phyloP scores from a whole-genome alignment of 371 early-diverging fungal genomes.

The Mucor ambiguus region DNA sequence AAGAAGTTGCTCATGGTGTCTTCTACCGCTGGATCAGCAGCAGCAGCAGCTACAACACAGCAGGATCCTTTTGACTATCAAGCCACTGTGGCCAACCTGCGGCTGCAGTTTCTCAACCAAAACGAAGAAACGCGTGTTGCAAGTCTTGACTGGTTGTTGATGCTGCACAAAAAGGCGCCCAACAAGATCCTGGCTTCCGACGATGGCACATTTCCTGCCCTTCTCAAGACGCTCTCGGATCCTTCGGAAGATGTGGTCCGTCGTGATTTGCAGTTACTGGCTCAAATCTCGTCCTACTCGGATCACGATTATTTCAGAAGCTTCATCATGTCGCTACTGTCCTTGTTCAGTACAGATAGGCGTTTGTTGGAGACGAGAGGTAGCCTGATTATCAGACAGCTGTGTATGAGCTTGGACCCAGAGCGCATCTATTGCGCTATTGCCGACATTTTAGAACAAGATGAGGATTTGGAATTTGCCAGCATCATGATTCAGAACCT shows the following conservation, averaged over 20 bases:
- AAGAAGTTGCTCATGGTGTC: background rate
- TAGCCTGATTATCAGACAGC: constrained; percentile 84
- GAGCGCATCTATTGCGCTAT: constrained; percentile 85
- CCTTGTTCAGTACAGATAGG: constrained; percentile 87
- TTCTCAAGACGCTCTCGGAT: constrained; percentile 87
- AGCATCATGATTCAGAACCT: constrained; percentile 92
- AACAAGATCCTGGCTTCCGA: constrained; percentile 72
- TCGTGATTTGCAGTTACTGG: constrained; percentile 86
- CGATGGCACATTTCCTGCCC: constrained; percentile 78
- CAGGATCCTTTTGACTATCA: constrained; percentile 76
- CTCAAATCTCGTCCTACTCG: constrained; percentile 85
- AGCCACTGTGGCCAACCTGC: constrained; percentile 73
- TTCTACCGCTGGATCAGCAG: background rate
- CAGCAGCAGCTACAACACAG: background rate
- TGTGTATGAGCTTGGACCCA: constrained; percentile 83
- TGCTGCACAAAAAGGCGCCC: constrained; percentile 90
- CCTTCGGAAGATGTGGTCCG: constrained; percentile 89
- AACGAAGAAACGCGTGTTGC: constrained; percentile 88
- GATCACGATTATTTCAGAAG: constrained; percentile 78
- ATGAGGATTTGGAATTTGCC: constrained; percentile 87
- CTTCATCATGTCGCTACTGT: constrained; percentile 80
- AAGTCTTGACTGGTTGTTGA: constrained; percentile 88
- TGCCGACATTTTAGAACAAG: constrained; percentile 80
- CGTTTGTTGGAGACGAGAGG: constrained; percentile 83
- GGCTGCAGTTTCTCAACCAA: constrained; percentile 77